Evolutionary conservation across 2,329 filamentous ascomycete genomes (phyloP).

Genomic region (Colletotrichum godetiae): DNA sequence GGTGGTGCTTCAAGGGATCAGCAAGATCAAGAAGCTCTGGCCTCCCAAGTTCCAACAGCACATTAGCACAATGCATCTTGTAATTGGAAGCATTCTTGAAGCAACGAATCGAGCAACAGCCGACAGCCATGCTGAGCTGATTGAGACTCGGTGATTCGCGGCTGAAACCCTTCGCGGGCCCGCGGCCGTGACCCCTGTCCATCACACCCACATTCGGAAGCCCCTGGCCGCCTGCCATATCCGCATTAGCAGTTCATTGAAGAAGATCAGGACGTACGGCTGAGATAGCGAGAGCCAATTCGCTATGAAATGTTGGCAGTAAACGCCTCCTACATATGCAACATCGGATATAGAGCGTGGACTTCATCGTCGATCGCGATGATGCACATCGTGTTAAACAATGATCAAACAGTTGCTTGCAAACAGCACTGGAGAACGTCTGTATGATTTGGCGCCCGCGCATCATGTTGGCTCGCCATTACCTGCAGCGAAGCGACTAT

Average conservation of each 20-base stretch:
- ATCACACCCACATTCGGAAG: slow-evolving; percentile 18
- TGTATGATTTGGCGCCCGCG: background rate
- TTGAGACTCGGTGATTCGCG: slow-evolving; percentile 11
- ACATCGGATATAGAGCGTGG: background rate
- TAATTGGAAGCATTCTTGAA: slow-evolving; percentile 12
- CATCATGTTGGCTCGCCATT: background rate
- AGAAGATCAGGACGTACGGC: slow-evolving; percentile 5
- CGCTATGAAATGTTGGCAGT: background rate
- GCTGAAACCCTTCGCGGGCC: slow-evolving; percentile 14
- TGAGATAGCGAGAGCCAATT: background rate
- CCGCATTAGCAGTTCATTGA: background rate
- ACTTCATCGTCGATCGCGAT: background rate
- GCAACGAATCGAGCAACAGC: background rate
- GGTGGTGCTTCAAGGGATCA: background rate
- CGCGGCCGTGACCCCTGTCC: slow-evolving; percentile 12
- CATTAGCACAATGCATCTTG: background rate
- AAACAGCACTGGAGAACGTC: background rate
- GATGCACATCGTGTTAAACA: background rate
- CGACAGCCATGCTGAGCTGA: background rate
- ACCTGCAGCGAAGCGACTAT: background rate
- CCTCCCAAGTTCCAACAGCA: background rate
- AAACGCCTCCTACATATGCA: background rate
- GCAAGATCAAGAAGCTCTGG: background rate
- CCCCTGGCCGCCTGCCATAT: background rate
- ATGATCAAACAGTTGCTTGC: background rate